Evolutionary conservation across 2,329 filamentous ascomycete species (phyloP), one percentile per base, ranked within the genome.

Genomic region (Aspergillus viridinutans): DNA sequence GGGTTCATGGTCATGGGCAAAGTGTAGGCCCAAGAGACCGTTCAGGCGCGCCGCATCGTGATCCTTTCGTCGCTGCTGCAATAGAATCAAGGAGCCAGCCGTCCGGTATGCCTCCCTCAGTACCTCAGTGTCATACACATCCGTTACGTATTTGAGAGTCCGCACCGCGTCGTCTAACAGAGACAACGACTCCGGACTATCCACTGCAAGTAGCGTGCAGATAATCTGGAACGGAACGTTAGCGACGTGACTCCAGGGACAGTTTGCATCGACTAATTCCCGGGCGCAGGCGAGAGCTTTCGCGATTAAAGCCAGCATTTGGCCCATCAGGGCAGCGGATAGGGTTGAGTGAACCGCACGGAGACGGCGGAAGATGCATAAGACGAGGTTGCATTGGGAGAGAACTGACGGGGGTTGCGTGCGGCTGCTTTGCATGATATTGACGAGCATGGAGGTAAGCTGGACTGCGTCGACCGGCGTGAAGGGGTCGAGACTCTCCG

Each of bases 161-260:
- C 69, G 70, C 77, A 85, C 79, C 0, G 81, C 81, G 20, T 80
- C 77, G 2, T 71, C 69, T 3, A 84, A 73, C 53, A 80, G 70
- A 0, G 73, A 70, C 0, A 83, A 69, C 0, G 79, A 79, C 1
- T 79, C 72, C 0, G 72, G 72, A 0, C 74, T 82, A 52, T 85
- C 81, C 52, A 84, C 80, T 0, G 79, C 80, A 1, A 85, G 71
- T 10, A 84, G 69, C 0, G 81, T 72, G 56, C 81, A 84, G 23
- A 84, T 74, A 0, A 81, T 76, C 51, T 84, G 82, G 56, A 85
- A 85, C 0, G 82, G 82, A 0, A 84, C 79, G 49, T 84, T 83
- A 25, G 80, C 80, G 47, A 82, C 76, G 54, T 85, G 82, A 60
- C 84, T 82, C 82, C 82, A 85, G 0, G 81, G 81, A 2, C 73